A percentile compares a stretch with the other conserved stretches of the same genome.
phyloP scores from a whole-genome alignment of 805 yeast genomes.

The Komagataella ulmi region DNA sequence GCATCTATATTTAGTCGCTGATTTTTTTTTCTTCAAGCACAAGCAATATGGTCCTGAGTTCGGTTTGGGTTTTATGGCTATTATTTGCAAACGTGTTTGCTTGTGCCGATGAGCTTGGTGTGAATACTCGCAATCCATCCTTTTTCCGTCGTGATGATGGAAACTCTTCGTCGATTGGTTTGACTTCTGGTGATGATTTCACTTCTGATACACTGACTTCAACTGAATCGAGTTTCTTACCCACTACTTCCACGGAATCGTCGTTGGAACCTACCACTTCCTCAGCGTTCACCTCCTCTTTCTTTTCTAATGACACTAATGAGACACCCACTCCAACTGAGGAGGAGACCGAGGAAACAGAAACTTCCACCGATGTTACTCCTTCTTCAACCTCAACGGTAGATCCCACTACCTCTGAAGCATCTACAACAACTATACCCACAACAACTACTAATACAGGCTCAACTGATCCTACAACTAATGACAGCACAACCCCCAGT shows the following conservation, averaged over 20 bases:
- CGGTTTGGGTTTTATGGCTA: neutral
- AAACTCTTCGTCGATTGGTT: neutral
- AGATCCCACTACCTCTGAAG: neutral
- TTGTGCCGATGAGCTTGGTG: neutral
- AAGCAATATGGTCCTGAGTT: neutral
- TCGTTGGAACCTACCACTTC: neutral
- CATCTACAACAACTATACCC: neutral
- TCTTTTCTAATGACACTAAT: constrained; percentile 1
- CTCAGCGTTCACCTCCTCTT: neutral
- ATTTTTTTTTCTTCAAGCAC: neutral
- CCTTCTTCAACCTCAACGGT: constrained; percentile 2
- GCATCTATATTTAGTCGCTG: neutral
- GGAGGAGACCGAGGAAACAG: neutral
- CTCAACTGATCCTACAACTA: constrained; percentile 1
- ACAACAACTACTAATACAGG: constrained; percentile 1
- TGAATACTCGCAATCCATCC: neutral
- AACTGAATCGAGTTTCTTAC: neutral
- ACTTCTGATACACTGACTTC: neutral
- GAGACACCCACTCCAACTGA: neutral
- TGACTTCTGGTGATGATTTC: neutral
- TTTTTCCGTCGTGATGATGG: neutral
- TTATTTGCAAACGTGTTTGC: neutral
- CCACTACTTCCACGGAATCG: neutral
- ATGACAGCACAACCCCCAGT: neutral
- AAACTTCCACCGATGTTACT: neutral